Conservation (phyloP, 2,329 filamentous ascomycete genomes). For the Claviceps sp. region DNA sequence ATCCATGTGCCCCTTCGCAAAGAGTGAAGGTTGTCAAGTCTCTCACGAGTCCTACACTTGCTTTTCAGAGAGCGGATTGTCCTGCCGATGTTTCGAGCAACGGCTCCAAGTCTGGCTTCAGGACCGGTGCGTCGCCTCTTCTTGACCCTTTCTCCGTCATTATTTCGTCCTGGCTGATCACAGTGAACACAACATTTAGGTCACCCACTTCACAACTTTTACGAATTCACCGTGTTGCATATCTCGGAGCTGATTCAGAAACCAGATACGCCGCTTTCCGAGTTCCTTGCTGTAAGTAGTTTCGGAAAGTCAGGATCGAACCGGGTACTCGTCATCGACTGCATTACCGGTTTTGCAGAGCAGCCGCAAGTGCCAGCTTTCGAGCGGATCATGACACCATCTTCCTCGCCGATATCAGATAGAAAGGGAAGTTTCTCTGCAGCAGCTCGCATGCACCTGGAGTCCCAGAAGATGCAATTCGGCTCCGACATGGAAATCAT, state of each 20-base stretch:
- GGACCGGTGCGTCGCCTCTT: slow-evolving; percentile 27
- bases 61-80: slow-evolving; percentile 39
- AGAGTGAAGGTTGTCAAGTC: slow-evolving; percentile 45
- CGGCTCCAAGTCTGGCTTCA: slow-evolving; percentile 31
- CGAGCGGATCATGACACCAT: slow-evolving; percentile 19
- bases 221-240: slow-evolving; percentile 45
- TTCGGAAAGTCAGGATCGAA: slow-evolving; percentile 17
- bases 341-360: slow-evolving; percentile 39
- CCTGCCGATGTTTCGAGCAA: slow-evolving; percentile 30
- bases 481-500: slow-evolving; percentile 57
- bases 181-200: slow-evolving; percentile 22
- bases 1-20: slow-evolving; percentile 47
- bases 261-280: slow-evolving; percentile 30
- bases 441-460: slow-evolving; percentile 39
- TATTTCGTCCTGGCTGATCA: neutral
- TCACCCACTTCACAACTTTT: slow-evolving; percentile 50
- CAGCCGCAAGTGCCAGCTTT: slow-evolving; percentile 35
- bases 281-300: slow-evolving; percentile 27
- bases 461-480: slow-evolving; percentile 42
- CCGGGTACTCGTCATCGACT: slow-evolving; percentile 47
- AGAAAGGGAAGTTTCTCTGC: slow-evolving; percentile 27
- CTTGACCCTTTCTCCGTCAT: neutral
- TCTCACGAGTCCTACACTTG: slow-evolving; percentile 40
- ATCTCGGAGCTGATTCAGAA: slow-evolving; percentile 41
- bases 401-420: slow-evolving; percentile 16